phyloP scores from a whole-genome alignment of 2,329 filamentous ascomycete genomes.

The Zymoseptoria tritici region DNA sequence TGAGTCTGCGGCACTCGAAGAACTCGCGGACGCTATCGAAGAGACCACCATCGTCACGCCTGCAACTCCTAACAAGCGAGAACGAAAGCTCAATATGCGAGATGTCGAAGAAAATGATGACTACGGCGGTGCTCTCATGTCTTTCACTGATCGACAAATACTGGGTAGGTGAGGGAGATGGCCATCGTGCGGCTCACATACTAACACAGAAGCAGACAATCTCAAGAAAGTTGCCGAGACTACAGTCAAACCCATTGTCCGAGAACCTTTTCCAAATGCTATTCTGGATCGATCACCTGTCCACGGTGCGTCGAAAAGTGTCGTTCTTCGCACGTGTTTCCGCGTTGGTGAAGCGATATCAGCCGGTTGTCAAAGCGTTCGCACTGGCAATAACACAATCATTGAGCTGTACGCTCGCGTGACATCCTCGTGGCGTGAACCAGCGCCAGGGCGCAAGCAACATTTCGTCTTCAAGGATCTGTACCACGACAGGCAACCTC shows the following conservation, averaged over 20 bases:
- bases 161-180: constrained; percentile 14
- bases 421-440: constrained; percentile 49
- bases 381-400: constrained; percentile 42
- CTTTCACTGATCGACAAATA: constrained; percentile 17
- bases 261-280: constrained; percentile 44
- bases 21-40: constrained; percentile 9
- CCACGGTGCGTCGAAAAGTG: constrained; percentile 43
- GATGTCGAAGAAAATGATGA: constrained; percentile 25
- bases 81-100: constrained; percentile 23
- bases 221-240: constrained; percentile 3
- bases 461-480: constrained; percentile 59
- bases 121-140: constrained; percentile 25
- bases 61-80: constrained; percentile 18
- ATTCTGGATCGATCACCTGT: constrained; percentile 48
- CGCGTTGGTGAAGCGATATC: constrained; percentile 54
- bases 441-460: constrained; percentile 40
- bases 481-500: constrained; percentile 52
- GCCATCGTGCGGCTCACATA: not conserved
- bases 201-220: constrained; percentile 4
- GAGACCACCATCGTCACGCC: not conserved
- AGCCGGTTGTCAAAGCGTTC: constrained; percentile 38
- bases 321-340: constrained; percentile 54
- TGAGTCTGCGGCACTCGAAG: constrained; percentile 12
- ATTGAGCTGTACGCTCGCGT: constrained; percentile 61
- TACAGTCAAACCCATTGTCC: constrained; percentile 39